Evolutionary conservation across 2,329 filamentous ascomycete genomes (phyloP).

Genomic region (Botrytis porri): DNA sequence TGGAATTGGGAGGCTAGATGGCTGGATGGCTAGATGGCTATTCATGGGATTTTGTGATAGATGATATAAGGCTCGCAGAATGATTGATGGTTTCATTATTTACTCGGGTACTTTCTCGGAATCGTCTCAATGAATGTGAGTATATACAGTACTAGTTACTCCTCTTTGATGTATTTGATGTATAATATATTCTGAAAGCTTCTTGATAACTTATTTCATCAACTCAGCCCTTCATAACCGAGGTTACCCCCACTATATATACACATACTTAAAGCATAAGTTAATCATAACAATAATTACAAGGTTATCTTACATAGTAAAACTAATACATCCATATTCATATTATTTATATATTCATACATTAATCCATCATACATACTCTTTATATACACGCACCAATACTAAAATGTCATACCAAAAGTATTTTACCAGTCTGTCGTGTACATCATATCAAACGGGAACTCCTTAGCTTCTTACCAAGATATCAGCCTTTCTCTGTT

Average conservation of each 20-base stretch:
- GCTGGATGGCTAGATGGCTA: neutral
- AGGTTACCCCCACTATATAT: neutral
- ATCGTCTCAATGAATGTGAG: neutral
- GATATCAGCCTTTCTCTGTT: neutral
- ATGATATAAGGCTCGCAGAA: neutral
- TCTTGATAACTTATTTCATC: neutral
- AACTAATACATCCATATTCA: neutral
- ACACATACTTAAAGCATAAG: neutral
- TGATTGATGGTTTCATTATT: neutral
- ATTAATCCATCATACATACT: neutral
- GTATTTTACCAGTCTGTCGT: neutral
- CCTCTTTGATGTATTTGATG: neutral
- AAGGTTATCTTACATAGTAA: neutral
- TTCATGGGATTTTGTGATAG: neutral
- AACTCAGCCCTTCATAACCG: neutral
- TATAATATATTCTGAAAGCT: too few species aligned
- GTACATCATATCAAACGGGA: neutral
- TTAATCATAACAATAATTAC: neutral
- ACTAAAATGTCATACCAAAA: neutral
- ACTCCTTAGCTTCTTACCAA: neutral
- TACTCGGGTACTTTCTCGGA: neutral
- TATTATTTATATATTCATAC: neutral
- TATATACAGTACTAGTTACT: neutral
- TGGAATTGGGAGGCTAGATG: neutral
- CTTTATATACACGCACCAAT: neutral